Evolutionary conservation across 1,139 yeast genomes (phyloP).

Genomic region (Sugiyamaella paludigena): DNA sequence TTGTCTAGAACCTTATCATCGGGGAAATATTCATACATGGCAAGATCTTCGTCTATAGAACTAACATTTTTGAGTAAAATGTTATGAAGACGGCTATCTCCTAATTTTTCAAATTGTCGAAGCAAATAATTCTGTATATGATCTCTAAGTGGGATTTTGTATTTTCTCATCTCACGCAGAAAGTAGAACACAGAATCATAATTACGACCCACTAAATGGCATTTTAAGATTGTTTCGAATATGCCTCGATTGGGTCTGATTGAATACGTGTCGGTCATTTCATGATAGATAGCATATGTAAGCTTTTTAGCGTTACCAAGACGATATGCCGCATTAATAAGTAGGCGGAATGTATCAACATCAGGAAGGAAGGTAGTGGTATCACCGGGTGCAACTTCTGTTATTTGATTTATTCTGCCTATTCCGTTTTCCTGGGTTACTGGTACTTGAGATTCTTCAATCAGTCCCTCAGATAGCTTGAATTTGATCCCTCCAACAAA

Average conservation of each 20-base stretch:
- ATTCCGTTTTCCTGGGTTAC: no score
- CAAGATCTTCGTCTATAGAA: conserved; percentile 7
- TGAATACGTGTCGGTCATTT: conserved; percentile 17
- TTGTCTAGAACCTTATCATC: conserved; percentile 19
- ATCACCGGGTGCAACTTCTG: not conserved
- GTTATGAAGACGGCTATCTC: conserved; percentile 14
- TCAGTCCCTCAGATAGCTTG: no score
- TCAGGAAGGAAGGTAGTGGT: conserved; percentile 22
- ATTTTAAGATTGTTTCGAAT: conserved; percentile 29
- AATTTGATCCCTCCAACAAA: conserved; percentile 15
- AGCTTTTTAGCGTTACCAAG: conserved; percentile 35
- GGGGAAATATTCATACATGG: conserved; percentile 17
- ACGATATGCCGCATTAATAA: conserved; percentile 31
- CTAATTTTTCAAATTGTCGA: conserved; percentile 15
- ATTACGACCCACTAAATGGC: conserved; percentile 31
- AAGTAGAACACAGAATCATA: conserved; percentile 26
- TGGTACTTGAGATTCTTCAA: not conserved
- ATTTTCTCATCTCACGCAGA: conserved; percentile 29
- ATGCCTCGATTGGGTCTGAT: conserved; percentile 24
- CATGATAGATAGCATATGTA: conserved; percentile 30
- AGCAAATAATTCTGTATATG: conserved; percentile 25
- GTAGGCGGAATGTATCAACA: conserved; percentile 28
- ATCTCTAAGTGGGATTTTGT: conserved; percentile 20
- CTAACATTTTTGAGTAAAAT: conserved; percentile 9
- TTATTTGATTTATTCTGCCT: no score